A percentile compares a stretch with the other conserved stretches of the same genome.
These are phyloP conservation scores for Hysterangium stoloniferum DNA, from an alignment of 768 basidiomycete genomes.

Conservation along the genomic window DNA sequence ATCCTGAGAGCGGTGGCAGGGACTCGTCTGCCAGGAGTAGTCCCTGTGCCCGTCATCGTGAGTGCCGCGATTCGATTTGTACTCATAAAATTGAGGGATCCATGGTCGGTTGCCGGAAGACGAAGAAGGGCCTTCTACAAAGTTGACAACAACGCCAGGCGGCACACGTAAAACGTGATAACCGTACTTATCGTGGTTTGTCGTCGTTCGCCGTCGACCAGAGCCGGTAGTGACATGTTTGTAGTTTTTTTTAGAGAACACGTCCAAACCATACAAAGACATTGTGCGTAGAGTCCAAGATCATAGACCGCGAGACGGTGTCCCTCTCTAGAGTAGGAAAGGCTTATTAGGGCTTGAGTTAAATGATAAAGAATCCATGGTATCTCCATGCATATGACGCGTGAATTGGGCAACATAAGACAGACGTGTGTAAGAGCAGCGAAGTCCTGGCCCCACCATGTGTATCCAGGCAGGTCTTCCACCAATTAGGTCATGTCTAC, in stretches of 20 bases:
- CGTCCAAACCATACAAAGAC: slow-evolving; percentile 4
- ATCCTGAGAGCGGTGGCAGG: neutral
- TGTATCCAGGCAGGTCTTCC: neutral
- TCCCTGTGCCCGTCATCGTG: neutral
- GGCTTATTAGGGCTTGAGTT: neutral
- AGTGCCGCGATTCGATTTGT: slow-evolving; percentile 3
- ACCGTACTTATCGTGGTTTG: slow-evolving; percentile 11
- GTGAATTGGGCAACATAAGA: slow-evolving; percentile 4
- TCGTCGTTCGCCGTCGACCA: slow-evolving; percentile 9
- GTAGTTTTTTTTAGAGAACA: neutral
- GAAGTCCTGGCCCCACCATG: neutral
- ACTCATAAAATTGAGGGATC: neutral
- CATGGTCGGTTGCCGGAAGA: slow-evolving; percentile 2
- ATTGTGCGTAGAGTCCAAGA: slow-evolving; percentile 2
- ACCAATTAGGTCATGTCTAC: neutral
- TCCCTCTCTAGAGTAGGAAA: neutral
- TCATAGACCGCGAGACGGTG: neutral
- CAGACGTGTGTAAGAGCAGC: neutral
- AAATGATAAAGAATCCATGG: neutral
- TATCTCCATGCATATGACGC: slow-evolving; percentile 10
- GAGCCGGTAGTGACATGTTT: neutral
- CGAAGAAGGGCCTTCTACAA: slow-evolving; percentile 3
- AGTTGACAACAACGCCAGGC: slow-evolving; percentile 11
- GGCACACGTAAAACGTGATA: slow-evolving; percentile 8
- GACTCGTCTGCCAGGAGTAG: neutral